These are phyloP conservation scores for Umbellularia californica DNA, from an alignment of 164 flowering plant genomes.

Conservation along the genomic window DNA sequence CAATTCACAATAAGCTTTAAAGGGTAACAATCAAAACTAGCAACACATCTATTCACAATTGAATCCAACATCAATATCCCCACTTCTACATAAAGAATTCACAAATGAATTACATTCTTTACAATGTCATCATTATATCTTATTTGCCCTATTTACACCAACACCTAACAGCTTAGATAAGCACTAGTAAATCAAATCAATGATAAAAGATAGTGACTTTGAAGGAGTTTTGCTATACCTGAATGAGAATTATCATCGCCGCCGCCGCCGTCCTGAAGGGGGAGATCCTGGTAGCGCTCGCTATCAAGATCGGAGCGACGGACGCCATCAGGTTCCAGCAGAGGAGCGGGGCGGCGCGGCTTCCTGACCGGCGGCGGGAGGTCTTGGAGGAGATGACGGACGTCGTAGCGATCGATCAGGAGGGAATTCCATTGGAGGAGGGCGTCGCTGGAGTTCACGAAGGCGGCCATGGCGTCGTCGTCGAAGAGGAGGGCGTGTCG, in stretches of 20 bases:
- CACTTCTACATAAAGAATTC: too few relatives aligned
- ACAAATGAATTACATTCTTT: neutral
- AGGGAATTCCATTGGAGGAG: slow-evolving; percentile 88
- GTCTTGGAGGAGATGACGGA: slow-evolving; percentile 77
- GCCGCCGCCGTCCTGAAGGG: slow-evolving; percentile 24
- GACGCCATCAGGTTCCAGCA: slow-evolving; percentile 18
- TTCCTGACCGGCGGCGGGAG: slow-evolving; percentile 52
- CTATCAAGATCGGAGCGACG: slow-evolving; percentile 37
- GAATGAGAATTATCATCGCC: slow-evolving; percentile 24
- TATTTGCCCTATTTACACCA: neutral
- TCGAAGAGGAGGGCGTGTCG: slow-evolving; percentile 90
- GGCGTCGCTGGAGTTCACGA: slow-evolving; percentile 74
- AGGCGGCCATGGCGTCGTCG: slow-evolving; percentile 71
- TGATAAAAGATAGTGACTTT: neutral
- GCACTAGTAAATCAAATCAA: neutral
- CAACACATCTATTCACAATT: too few relatives aligned
- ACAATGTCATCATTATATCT: neutral
- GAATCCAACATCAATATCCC: too few relatives aligned
- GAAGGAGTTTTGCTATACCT: slow-evolving; percentile 19
- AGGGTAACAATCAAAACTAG: too few relatives aligned
- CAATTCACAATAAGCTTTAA: too few relatives aligned
- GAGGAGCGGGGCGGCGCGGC: slow-evolving; percentile 23
- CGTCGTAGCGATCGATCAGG: slow-evolving; percentile 88
- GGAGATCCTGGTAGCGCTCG: slow-evolving; percentile 73
- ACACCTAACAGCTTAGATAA: neutral